Evolutionary conservation across 1,284 basidiomycete genomes (phyloP).

Genomic region (Hypsizygus ulmarius): DNA sequence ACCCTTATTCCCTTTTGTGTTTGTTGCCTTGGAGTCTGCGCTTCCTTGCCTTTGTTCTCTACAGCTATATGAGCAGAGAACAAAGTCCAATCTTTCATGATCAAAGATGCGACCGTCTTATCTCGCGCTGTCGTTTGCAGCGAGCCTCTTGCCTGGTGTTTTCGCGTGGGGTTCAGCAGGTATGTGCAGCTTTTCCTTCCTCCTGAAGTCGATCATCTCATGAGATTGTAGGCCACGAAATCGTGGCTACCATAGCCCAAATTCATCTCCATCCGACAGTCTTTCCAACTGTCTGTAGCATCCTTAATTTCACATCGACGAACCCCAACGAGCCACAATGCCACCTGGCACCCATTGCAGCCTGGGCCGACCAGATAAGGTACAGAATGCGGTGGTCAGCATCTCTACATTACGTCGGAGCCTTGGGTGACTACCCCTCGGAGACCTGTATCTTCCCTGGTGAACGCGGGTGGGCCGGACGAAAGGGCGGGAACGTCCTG

Average conservation of each 20-base stretch:
- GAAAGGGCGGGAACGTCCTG: slow-evolving; percentile 68
- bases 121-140: slow-evolving; percentile 6
- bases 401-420: slow-evolving; percentile 74
- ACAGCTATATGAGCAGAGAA: background rate
- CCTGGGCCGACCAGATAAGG: slow-evolving; percentile 83
- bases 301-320: slow-evolving; percentile 54
- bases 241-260: slow-evolving; percentile 91
- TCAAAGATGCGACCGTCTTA: slow-evolving; percentile 11
- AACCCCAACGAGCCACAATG: slow-evolving; percentile 48
- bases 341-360: slow-evolving; percentile 76
- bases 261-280: slow-evolving; percentile 82
- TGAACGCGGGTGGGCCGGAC: slow-evolving; percentile 71
- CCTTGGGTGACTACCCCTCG: slow-evolving; percentile 73
- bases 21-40: background rate
- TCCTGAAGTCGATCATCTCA: background rate
- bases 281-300: slow-evolving; percentile 64
- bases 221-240: slow-evolving; percentile 69
- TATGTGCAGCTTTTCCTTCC: background rate
- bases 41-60: too few relatives aligned
- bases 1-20: slow-evolving; percentile 2
- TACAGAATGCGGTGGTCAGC: slow-evolving; percentile 66
- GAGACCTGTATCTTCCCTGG: slow-evolving; percentile 79
- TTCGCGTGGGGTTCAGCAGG: slow-evolving; percentile 29
- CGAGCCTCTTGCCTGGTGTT: slow-evolving; percentile 12
- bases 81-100: background rate